Conservation (phyloP, 148 eudicot genomes). For the Linanthus parryae region DNA sequence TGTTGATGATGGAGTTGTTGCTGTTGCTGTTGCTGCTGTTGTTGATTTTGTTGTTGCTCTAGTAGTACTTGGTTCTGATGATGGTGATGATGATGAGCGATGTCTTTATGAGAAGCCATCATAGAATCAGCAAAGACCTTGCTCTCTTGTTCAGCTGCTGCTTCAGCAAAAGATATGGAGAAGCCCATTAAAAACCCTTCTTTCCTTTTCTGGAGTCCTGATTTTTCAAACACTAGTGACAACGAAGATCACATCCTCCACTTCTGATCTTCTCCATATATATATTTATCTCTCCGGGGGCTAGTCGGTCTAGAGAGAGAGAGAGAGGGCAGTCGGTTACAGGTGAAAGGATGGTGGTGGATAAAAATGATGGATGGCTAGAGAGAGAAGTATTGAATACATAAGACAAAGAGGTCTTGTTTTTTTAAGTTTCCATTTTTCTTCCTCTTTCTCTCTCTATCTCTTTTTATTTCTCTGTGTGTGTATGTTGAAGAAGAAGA, state of each 20-base stretch:
- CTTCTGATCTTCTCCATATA: not conserved
- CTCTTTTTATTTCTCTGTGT: slow-evolving; percentile 6
- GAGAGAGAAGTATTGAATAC: slow-evolving; percentile 40
- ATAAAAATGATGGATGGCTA: too few species aligned
- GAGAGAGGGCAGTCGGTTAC: slow-evolving; percentile 21
- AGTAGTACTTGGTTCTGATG: not conserved
- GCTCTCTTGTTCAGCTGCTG: slow-evolving; percentile 11
- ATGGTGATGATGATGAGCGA: slow-evolving; percentile 1
- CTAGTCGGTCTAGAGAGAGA: slow-evolving; percentile 5
- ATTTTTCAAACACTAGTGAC: slow-evolving; percentile 12
- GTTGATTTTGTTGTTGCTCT: slow-evolving; percentile 8
- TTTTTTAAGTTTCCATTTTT: slow-evolving; percentile 17
- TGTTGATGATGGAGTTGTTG: slow-evolving; percentile 17
- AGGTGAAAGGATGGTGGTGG: slow-evolving; percentile 4
- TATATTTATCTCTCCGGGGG: not conserved
- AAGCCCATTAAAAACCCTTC: slow-evolving; percentile 12
- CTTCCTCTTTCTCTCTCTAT: slow-evolving; percentile 15
- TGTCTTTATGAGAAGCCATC: slow-evolving; percentile 21
- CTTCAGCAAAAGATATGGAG: slow-evolving; percentile 15
- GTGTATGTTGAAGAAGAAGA: too few species aligned
- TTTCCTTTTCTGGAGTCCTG: not conserved
- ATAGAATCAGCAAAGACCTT: slow-evolving; percentile 11
- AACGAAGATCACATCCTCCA: slow-evolving; percentile 2
- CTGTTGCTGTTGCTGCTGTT: slow-evolving; percentile 9
- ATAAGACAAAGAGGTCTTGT: slow-evolving; percentile 31